Evolutionary conservation across 1,284 basidiomycete genomes (phyloP).

Genomic region (Ceratobasidium sp.): DNA sequence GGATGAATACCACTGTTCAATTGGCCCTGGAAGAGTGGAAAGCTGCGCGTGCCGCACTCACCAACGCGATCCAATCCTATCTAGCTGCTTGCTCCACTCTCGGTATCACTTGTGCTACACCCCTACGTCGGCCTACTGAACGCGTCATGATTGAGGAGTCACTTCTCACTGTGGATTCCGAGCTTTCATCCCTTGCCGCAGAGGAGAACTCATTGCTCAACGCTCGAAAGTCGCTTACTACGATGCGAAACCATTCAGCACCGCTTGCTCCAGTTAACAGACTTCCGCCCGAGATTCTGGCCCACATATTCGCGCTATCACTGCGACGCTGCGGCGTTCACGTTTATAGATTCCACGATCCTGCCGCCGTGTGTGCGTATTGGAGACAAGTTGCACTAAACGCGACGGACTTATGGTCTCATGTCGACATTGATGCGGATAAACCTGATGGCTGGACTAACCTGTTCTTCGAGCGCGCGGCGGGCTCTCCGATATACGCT

Average conservation of each 20-base stretch:
- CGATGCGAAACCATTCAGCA: background rate
- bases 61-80: background rate
- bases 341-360: background rate
- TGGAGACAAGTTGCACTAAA: background rate
- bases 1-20: background rate
- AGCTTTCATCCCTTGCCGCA: background rate
- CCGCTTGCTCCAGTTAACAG: slow-evolving; percentile 5
- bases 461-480: background rate
- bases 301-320: background rate
- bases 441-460: background rate
- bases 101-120: background rate
- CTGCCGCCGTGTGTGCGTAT: background rate
- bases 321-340: background rate
- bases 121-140: background rate
- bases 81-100: background rate
- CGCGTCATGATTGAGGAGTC: background rate
- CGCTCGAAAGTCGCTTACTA: background rate
- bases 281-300: slow-evolving; percentile 17
- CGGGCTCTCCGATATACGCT: background rate
- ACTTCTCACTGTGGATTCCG: background rate
- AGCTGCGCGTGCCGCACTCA: background rate
- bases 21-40: background rate
- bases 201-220: background rate
- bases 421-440: background rate
- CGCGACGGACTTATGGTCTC: background rate